Base-by-base conservation (phyloP, 257 asterid genomes). In the Cruciata laevipes region DNA sequence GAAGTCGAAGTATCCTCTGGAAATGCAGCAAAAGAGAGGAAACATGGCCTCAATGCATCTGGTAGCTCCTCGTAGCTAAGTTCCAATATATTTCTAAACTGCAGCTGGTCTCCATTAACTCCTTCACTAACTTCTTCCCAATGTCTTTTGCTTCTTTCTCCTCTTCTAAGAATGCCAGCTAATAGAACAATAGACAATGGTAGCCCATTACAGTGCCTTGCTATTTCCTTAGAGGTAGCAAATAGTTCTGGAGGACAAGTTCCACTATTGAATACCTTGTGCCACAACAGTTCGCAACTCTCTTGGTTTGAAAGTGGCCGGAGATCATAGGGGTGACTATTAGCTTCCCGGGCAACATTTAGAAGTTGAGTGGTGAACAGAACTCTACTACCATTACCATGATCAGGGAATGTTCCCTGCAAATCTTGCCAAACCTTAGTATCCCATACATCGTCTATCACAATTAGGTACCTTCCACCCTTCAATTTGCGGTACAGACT, bases 21-120 rank as follows among this genome's bases (percentile, higher is more conserved):
- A 55, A 68, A n/a, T 11, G 27, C 5, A 30, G 33, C 71, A 17
- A 68, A 20, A 40, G 53, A 66, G 7, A 66, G 25, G 27, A 66
- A 66, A 20, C 70, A 66, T 27, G 16, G 10, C 42, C 16, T 66
- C 35, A 68, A 20, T 10, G 11, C n/a, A n/a, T n/a, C n/a, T n/a
- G n/a, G n/a, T n/a, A n/a, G n/a, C n/a, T n/a, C n/a, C n/a, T n/a
- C n/a, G 55, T 68, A 35, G 37, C 71, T 68, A 14, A 68, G 18
- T 53, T 68, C 63, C 9, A 58, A 25, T 23, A 58, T 58, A 7
- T 58, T 58, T 1, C 30, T 58, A 25, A 58, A 10, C 1, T 23
- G 14, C 17, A 1, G 5, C 6, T 58, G 3, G 2, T 58, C 4
- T 58, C 3, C 63, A 20, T 5, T 2, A 8, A 58, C 63, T 24